phyloP scores from a whole-genome alignment of 164 flowering plant species.

The Platanus orientalis region DNA sequence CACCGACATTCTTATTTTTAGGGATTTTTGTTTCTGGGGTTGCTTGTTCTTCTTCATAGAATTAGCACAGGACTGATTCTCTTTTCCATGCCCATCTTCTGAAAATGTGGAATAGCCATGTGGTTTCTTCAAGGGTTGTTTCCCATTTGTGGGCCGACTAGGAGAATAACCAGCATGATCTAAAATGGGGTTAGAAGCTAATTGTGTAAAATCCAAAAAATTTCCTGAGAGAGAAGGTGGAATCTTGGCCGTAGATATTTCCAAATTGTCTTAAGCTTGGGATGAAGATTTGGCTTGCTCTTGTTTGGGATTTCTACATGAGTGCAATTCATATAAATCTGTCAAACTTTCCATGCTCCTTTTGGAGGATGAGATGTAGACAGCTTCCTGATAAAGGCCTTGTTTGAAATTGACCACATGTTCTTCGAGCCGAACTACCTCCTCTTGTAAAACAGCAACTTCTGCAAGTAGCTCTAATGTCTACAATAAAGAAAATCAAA shows the following conservation, averaged over 20 bases:
- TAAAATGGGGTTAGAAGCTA: slow-evolving; percentile 15
- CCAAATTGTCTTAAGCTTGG: slow-evolving; percentile 27
- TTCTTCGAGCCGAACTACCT: slow-evolving; percentile 63
- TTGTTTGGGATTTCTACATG: slow-evolving; percentile 22
- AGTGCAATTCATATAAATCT: slow-evolving; percentile 15
- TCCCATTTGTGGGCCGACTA: no score
- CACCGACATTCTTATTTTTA: slow-evolving; percentile 17
- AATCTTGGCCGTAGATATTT: slow-evolving; percentile 15
- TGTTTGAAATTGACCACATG: slow-evolving; percentile 51
- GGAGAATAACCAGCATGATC: slow-evolving; percentile 20
- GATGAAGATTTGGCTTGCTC: no score
- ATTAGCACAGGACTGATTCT: no score
- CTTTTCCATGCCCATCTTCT: slow-evolving; percentile 35
- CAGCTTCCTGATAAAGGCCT: slow-evolving; percentile 62
- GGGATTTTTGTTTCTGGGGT: slow-evolving; percentile 26
- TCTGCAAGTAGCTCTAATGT: slow-evolving; percentile 69
- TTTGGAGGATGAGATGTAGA: slow-evolving; percentile 27
- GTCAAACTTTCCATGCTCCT: slow-evolving; percentile 13
- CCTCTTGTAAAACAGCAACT: slow-evolving; percentile 72
- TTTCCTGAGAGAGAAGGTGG: slow-evolving; percentile 34
- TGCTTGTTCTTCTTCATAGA: slow-evolving; percentile 25
- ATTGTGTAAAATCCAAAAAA: slow-evolving; percentile 32
- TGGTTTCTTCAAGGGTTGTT: slow-evolving; percentile 18
- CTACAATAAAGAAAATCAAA: slow-evolving; percentile 24
- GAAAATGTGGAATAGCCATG: slow-evolving; percentile 4